Evolutionary conservation across 1,139 yeast genomes (phyloP).

Genomic region (Candida tunisiensis): DNA sequence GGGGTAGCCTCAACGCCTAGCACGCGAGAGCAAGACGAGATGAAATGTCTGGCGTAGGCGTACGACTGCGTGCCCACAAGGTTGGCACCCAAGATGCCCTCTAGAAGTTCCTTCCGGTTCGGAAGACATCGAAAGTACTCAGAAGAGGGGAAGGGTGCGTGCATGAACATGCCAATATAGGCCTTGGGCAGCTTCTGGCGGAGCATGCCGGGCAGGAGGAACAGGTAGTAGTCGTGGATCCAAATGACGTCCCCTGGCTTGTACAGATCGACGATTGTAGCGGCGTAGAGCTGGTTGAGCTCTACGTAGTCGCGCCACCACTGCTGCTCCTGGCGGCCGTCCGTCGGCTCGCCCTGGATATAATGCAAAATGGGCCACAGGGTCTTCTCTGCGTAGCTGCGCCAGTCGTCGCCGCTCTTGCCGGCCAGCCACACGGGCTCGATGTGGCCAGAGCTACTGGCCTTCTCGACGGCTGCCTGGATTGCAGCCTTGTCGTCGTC

Average conservation of each 20-base stretch:
- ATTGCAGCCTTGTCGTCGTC: constrained; percentile 2
- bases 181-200: constrained; percentile 74
- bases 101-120: constrained; percentile 63
- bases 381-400: constrained; percentile 75
- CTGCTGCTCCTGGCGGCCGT: constrained; percentile 51
- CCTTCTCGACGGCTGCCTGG: constrained; percentile 6
- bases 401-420: constrained; percentile 50
- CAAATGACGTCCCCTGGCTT: constrained; percentile 86
- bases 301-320: constrained; percentile 90
- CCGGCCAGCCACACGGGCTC: constrained; percentile 83
- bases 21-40: constrained; percentile 74
- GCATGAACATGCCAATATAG: constrained; percentile 67
- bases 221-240: constrained; percentile 85
- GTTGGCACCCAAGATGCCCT: constrained; percentile 85
- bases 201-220: constrained; percentile 71
- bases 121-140: constrained; percentile 85
- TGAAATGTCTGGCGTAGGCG: constrained; percentile 78
- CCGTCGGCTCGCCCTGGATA: constrained; percentile 42
- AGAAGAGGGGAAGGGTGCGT: constrained; percentile 83
- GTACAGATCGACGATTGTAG: constrained; percentile 55
- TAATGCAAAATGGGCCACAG: constrained; percentile 95
- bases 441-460: constrained; percentile 32
- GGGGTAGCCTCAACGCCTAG: constrained; percentile 51
- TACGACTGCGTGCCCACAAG: constrained; percentile 74
- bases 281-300: constrained; percentile 81